These are phyloP conservation scores for Saksenaea vasiformis DNA, from an alignment of 371 early-diverging fungal species.

Conservation along the genomic window DNA sequence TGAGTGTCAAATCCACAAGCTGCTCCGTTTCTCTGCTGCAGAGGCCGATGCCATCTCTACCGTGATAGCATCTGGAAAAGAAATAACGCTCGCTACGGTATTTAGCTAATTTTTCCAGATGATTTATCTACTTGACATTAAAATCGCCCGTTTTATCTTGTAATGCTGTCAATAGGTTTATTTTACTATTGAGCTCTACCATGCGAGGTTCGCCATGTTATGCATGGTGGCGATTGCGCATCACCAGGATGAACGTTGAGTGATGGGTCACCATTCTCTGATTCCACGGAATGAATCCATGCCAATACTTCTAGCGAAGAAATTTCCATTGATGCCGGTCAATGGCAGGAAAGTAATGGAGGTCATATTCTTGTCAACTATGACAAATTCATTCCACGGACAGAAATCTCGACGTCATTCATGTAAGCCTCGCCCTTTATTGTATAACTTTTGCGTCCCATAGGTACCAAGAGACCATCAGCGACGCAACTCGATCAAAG, in stretches of 20 bases:
- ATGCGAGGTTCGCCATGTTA: background rate
- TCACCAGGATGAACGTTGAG: background rate
- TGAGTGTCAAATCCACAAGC: constrained; percentile 5
- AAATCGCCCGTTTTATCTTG: background rate
- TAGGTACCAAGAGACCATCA: too few relatives aligned
- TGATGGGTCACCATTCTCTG: background rate
- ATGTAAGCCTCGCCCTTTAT: too few relatives aligned
- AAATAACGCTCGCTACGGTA: background rate
- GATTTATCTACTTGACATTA: background rate
- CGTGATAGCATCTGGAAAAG: background rate
- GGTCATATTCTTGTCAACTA: too few relatives aligned
- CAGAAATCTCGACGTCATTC: too few relatives aligned
- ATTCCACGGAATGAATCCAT: constrained; percentile 8
- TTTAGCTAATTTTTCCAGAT: background rate
- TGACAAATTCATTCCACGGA: too few relatives aligned
- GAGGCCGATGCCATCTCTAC: background rate
- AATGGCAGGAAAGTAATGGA: background rate
- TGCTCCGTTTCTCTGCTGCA: constrained; percentile 8
- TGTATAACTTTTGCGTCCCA: too few relatives aligned
- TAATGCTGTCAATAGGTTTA: background rate
- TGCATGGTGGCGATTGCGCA: background rate
- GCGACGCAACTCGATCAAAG: too few relatives aligned
- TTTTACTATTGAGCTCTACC: background rate
- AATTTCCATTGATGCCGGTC: constrained; percentile 7
- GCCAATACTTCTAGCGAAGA: constrained; percentile 10